These are phyloP conservation scores for bread wheat (Triticum aestivum) DNA, from an alignment of 176 grass and related monocot genomes.

Conservation along the genomic window DNA sequence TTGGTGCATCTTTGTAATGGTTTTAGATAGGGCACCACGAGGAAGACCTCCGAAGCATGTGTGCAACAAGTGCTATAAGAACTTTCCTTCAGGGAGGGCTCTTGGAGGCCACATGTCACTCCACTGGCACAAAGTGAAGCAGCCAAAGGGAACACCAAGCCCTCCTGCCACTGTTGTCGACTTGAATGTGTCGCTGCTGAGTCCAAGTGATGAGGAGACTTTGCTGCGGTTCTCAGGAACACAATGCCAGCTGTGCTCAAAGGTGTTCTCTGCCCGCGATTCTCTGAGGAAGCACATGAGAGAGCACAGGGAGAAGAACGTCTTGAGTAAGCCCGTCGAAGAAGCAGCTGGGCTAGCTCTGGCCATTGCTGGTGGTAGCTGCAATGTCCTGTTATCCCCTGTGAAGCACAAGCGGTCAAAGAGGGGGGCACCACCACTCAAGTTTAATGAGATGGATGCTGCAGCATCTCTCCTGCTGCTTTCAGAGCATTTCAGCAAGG, in stretches of 20 bases:
- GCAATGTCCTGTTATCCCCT: constrained; percentile 4
- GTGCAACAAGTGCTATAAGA: constrained; percentile 42
- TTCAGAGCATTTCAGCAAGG: constrained; percentile 3
- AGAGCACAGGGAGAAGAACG: constrained; percentile 7
- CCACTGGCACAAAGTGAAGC: constrained; percentile 22
- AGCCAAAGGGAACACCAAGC: constrained; percentile 16
- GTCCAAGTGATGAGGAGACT: constrained; percentile 19
- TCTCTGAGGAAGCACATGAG: constrained; percentile 9
- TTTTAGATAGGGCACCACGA: constrained; percentile 27
- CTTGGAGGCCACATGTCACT: constrained; percentile 61
- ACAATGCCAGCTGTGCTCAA: constrained; percentile 27
- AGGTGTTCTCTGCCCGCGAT: constrained; percentile 24
- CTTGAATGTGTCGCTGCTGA: constrained; percentile 8
- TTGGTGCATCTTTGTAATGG: neutral
- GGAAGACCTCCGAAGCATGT: constrained; percentile 26
- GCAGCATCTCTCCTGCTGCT: constrained; percentile 30
- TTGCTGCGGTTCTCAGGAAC: neutral
- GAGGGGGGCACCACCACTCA: neutral
- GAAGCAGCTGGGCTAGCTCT: constrained; percentile 4
- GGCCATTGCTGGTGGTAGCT: neutral
- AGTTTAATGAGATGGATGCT: constrained; percentile 34
- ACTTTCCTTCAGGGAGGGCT: constrained; percentile 42
- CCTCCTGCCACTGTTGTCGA: neutral
- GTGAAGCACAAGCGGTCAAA: constrained; percentile 41
- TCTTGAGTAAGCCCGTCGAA: constrained; percentile 9